Base-by-base conservation (phyloP, 495 filamentous ascomycete genomes). In the Talaromyces trachyspermus region DNA sequence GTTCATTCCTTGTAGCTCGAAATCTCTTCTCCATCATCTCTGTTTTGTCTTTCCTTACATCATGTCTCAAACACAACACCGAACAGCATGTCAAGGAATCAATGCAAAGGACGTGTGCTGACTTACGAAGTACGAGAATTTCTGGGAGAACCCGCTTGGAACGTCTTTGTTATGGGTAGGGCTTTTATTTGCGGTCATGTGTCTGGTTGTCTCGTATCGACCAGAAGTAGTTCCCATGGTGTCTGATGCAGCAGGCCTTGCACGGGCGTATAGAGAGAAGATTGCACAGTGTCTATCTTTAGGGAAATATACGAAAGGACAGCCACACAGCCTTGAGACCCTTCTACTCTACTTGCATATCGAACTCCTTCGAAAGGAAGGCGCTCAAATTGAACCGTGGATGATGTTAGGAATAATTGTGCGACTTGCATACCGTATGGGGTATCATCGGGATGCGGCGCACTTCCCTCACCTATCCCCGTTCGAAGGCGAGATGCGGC, bases 361-460 rank as follows among this genome's bases (percentile, higher is more conserved):
- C 3, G 54, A 65, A 37, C 56, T 53, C 40, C 23, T 53, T 4
- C 42, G 50, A 11, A 24, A 38, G 19, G 36, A 47, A 5, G 61
- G 60, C 24, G 49, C 49, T 11, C 41, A 55, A 12, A 43, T 22
- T 9, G 56, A 57, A 19, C 50, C 50, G 18, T 57, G 59, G 49
- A 49, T 52, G 38, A 35, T 67, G 9, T 40, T 63, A 4, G 53
- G 43, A 25, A 18, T 61, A 18, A 49, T 55, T 22, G 45, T 63
- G 30, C 53, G 53, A 35, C 33, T 65, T 5, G 62, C 63, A 6
- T 53, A 52, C 24, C 52, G 53, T 25, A 65, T 60, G 60, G 62
- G 64, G 37, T 63, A 62, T 29, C 62, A 65, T 38, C 60, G 71
- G 19, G 60, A 67, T 41, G 54, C 60, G 3, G 37, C 33, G 32